phyloP scores from a whole-genome alignment of 495 filamentous ascomycete species.

The Hypoxylon fragiforme region DNA sequence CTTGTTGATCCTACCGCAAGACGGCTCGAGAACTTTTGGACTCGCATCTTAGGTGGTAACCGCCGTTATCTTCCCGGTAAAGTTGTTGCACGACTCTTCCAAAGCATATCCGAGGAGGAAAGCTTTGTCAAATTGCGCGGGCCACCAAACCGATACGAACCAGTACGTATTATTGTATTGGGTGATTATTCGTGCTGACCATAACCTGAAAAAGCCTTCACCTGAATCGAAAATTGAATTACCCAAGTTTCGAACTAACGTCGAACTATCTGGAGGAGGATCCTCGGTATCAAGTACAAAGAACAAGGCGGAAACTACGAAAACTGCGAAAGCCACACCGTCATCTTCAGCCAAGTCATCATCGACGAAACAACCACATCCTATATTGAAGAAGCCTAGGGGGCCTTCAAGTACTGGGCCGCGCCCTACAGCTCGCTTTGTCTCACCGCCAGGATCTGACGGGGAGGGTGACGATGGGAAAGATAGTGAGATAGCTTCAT shows the following conservation, averaged over 20 bases:
- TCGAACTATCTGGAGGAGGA: slow-evolving; percentile 14
- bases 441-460: slow-evolving; percentile 50
- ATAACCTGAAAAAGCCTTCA: slow-evolving; percentile 28
- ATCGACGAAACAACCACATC: slow-evolving; percentile 43
- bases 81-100: slow-evolving; percentile 51
- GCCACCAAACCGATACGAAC: slow-evolving; percentile 48
- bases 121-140: slow-evolving; percentile 52
- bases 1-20: slow-evolving; percentile 56
- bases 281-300: slow-evolving; percentile 20
- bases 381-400: slow-evolving; percentile 58
- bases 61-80: slow-evolving; percentile 48
- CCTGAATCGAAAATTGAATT: slow-evolving; percentile 26
- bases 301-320: slow-evolving; percentile 18
- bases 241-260: slow-evolving; percentile 8
- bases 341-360: too few species aligned
- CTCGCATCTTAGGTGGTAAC: slow-evolving; percentile 59
- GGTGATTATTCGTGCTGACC: slow-evolving; percentile 11
- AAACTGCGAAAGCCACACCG: slow-evolving; percentile 21
- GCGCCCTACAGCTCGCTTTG: slow-evolving; percentile 56
- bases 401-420: slow-evolving; percentile 53
- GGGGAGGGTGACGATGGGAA: slow-evolving; percentile 37
- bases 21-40: slow-evolving; percentile 60
- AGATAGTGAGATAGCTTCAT: slow-evolving; percentile 26
- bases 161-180: slow-evolving; percentile 37
- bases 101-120: slow-evolving; percentile 52